Conservation (phyloP, 2,329 filamentous ascomycete genomes). For the Dichotomopilus funicola region DNA sequence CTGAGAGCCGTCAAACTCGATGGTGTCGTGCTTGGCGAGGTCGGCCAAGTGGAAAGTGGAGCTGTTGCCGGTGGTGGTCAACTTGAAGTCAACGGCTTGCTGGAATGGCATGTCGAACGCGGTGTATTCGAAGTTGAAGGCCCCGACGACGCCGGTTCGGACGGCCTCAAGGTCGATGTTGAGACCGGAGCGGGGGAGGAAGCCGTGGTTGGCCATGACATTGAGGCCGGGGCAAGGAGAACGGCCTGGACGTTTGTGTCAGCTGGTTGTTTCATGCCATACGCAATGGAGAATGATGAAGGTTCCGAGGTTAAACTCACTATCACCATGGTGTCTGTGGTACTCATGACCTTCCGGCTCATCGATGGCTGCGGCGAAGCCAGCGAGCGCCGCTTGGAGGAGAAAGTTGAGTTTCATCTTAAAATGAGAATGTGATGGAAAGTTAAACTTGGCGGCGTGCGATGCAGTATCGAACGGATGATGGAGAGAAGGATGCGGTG, state of each 20-base stretch:
- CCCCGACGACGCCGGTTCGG: constrained; percentile 12
- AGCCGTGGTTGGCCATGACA: constrained; percentile 25
- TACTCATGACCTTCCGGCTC: no score
- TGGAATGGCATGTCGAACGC: constrained; percentile 22
- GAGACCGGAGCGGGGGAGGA: constrained; percentile 22
- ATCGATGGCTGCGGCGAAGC: no score
- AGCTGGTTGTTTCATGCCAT: no score
- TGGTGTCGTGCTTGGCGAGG: constrained; percentile 24
- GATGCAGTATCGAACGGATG: no score
- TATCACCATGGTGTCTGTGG: no score
- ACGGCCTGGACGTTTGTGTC: constrained; percentile 8
- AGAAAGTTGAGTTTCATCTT: no score
- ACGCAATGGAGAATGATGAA: neutral
- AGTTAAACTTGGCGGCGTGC: no score
- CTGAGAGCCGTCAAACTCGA: constrained; percentile 32
- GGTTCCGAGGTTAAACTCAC: no score
- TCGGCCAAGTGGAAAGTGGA: constrained; percentile 28
- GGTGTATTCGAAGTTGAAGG: constrained; percentile 16
- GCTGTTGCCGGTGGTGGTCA: constrained; percentile 26
- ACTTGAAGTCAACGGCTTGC: constrained; percentile 22
- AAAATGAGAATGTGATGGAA: no score
- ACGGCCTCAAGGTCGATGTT: constrained; percentile 17
- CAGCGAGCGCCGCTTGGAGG: no score
- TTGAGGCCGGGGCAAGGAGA: constrained; percentile 25
- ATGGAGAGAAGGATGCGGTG: no score